phyloP scores from a whole-genome alignment of 768 basidiomycete genomes.

The Psilocybe sp. region DNA sequence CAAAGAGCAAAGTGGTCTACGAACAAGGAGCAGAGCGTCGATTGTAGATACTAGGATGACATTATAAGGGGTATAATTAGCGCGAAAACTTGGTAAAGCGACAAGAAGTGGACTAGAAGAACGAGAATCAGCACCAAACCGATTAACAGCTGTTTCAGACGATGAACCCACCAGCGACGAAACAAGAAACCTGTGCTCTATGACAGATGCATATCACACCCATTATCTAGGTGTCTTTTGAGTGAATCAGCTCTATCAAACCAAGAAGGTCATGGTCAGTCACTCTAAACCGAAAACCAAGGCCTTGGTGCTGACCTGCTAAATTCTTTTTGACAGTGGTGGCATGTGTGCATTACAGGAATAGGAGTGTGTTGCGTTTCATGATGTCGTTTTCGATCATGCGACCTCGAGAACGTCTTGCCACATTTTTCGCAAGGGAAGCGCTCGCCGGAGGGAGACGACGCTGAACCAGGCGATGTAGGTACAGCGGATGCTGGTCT shows the following conservation, averaged over 20 bases:
- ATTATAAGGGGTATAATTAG: too few relatives aligned
- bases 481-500: slow-evolving; percentile 31
- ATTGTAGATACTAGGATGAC: too few relatives aligned
- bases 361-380: slow-evolving; percentile 71
- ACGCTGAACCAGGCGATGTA: slow-evolving; percentile 32
- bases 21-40: too few relatives aligned
- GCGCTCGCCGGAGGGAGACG: slow-evolving; percentile 54
- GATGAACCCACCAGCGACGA: neutral
- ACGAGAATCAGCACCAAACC: too few relatives aligned
- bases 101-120: neutral
- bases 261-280: slow-evolving; percentile 8
- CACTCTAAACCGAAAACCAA: slow-evolving; percentile 9
- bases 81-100: neutral
- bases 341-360: slow-evolving; percentile 67
- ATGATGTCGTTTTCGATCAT: slow-evolving; percentile 80
- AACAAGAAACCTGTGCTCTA: neutral
- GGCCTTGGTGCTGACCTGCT: slow-evolving; percentile 46
- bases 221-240: slow-evolving; percentile 81
- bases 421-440: slow-evolving; percentile 73
- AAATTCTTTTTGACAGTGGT: slow-evolving; percentile 74
- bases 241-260: slow-evolving; percentile 57
- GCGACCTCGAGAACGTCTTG: slow-evolving; percentile 76
- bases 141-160: too few relatives aligned
- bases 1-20: too few relatives aligned
- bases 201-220: slow-evolving; percentile 58